Base-by-base conservation (phyloP, 2,329 filamentous ascomycete genomes). In the Capronia coronata region DNA sequence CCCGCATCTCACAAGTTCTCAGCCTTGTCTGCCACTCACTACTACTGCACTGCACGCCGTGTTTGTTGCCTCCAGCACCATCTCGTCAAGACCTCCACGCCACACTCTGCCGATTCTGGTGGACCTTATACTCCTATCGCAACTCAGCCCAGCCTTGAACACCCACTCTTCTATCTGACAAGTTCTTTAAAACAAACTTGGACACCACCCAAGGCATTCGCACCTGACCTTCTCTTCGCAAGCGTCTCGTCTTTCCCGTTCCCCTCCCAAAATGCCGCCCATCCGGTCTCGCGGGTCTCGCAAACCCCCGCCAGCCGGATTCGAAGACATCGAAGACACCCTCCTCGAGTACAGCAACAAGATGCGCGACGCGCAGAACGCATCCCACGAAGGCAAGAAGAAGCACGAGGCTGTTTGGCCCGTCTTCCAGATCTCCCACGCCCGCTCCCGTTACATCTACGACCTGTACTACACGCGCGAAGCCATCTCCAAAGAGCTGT, bases 381-480 rank as follows among this genome's bases (percentile, higher is more conserved):
- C 89, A 41, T 84, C 88, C 14, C 79, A 83, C 61, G 71, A 87
- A 72, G 66, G 87, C 72, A 78, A 88, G 78, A 77, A 86, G 80
- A 90, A 90, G 66, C 86, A 96, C 65, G 88, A 97, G 71, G 87
- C 87, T 60, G 80, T 90, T 57, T 98, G 93, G 93, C 91, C 93
- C 54, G 89, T 98, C 59, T 97, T 98, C 65, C 90, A 97, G 68
- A 96, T 98, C 65, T 84, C 84, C 19, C 93, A 98, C 70, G 51
- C 57, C 79, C 78, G 78, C 37, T 83, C 79, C 55, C 82, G 88
- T 64, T 98, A 98, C 71, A 84, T 98, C 57, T 98, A 96, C 73
- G 93, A 97, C 65, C 77, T 98, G 41, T 97, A 96, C 74, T 98
- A 97, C 71, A 85, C 94, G 68, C 95, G 96, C 71, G 87, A 96